Evolutionary conservation across 1,139 yeast species (phyloP), one percentile per base, ranked within the genome.

Genomic region (Geotrichum europaeum): DNA sequence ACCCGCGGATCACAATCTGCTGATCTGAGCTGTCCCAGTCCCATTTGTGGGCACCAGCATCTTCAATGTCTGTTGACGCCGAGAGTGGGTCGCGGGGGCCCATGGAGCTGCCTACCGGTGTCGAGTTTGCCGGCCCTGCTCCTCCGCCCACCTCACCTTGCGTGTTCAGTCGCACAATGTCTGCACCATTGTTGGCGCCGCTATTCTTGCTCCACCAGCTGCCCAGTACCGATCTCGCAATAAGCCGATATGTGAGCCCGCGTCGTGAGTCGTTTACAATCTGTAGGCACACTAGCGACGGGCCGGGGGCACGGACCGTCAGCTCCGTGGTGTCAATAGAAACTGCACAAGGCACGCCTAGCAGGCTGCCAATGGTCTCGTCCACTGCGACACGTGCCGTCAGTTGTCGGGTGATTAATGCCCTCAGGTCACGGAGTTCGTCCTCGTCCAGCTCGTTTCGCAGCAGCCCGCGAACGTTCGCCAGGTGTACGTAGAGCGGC

Each of bases 1-100:
- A 22, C 18, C 58, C 58, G 18, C 20, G 18, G 15, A 55, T 40
- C 10, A 50, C 49, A 12, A 50, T 50, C 50, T 55, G 50, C 28
- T 55, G 58, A 15, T 55, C 58, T 15, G 40, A 49, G n/a, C 25
- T 18, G 20, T 55, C 58, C 58, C 58, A 55, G 51, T 53, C 40
- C 58, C 58, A 55, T 18, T 43, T 51, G 25, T 24, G 25, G 30
- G 47, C 47, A 36, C 36, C 30, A 4, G 25, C 22, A 24, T 53
- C 51, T 18, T 45, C 40, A 25, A 18, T 47, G 4, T 40, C 49
- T n/a, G 20, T 40, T 10, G 47, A 40, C 22, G 47, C 47, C 1
- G 47, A 40, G 18, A 40, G n/a, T 9, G 47, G 47, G 47, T 40
- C 47, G 47, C 47, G 47, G 18, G 47, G 20, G 10, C 47, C 47